phyloP scores from a whole-genome alignment of 1,139 yeast genomes.

The Saccharomyces uvarum region DNA sequence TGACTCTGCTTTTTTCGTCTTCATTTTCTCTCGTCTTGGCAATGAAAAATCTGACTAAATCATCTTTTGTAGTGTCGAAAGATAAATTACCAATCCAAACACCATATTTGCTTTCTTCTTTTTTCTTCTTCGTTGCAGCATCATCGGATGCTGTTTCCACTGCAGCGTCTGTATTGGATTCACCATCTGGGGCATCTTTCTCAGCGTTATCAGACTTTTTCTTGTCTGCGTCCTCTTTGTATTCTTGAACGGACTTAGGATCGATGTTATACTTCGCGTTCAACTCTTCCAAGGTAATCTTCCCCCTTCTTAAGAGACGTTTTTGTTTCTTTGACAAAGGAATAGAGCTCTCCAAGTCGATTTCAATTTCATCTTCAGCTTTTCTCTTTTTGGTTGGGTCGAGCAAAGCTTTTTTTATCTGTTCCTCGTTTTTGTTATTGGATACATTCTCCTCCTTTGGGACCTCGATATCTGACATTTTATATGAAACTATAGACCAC shows the following conservation, averaged over 20 bases:
- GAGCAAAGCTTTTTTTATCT: constrained; percentile 24
- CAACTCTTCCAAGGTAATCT: constrained; percentile 51
- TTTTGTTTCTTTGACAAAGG: constrained; percentile 90
- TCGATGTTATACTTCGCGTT: constrained; percentile 40
- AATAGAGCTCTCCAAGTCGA: constrained; percentile 65
- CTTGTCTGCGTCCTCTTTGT: constrained; percentile 29
- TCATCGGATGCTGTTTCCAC: constrained; percentile 8
- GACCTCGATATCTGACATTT: background rate
- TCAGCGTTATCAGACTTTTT: constrained; percentile 14
- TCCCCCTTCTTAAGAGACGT: constrained; percentile 71
- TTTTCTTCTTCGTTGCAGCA: constrained; percentile 18
- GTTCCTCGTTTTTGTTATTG: constrained; percentile 8
- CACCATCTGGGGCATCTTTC: constrained; percentile 13
- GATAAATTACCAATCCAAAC: constrained; percentile 94
- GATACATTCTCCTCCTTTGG: constrained; percentile 2
- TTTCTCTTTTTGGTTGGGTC: constrained; percentile 34
- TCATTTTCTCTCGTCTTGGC: constrained; percentile 46
- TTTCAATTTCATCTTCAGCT: constrained; percentile 57
- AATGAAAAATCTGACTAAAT: constrained; percentile 55
- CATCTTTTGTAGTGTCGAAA: constrained; percentile 75
- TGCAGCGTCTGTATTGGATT: constrained; percentile 12
- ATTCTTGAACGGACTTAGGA: constrained; percentile 32
- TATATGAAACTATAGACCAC: background rate
- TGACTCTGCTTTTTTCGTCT: constrained; percentile 34
- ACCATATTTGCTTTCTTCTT: constrained; percentile 47